These are phyloP conservation scores for Bertia moriformis DNA, from an alignment of 2,329 filamentous ascomycete genomes.

Conservation along the genomic window DNA sequence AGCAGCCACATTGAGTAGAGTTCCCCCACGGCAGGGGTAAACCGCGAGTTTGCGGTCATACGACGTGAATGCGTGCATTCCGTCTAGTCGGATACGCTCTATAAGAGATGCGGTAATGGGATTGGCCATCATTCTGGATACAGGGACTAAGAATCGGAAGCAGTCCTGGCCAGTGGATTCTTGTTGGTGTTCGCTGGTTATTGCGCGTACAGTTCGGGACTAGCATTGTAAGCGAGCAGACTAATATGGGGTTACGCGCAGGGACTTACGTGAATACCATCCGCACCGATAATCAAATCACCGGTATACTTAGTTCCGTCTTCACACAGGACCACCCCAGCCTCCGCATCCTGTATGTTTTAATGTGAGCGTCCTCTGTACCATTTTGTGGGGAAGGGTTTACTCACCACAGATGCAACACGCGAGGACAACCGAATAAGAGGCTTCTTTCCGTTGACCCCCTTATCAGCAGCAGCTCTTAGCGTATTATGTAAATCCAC, in stretches of 20 bases:
- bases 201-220: slow-evolving; percentile 14
- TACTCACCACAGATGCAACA: slow-evolving; percentile 13
- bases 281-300: slow-evolving; percentile 27
- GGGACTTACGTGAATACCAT: slow-evolving; percentile 22
- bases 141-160: slow-evolving; percentile 19
- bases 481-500: slow-evolving; percentile 22
- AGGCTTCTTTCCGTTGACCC: slow-evolving; percentile 13
- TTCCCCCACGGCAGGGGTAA: neutral
- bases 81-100: slow-evolving; percentile 8
- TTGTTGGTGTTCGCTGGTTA: slow-evolving; percentile 9
- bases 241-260: slow-evolving; percentile 2
- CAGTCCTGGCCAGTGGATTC: slow-evolving; percentile 14
- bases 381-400: neutral
- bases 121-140: slow-evolving; percentile 13
- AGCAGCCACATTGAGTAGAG: neutral
- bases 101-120: slow-evolving; percentile 14
- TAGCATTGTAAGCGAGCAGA: slow-evolving; percentile 6
- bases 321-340: slow-evolving; percentile 8
- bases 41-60: neutral
- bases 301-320: slow-evolving; percentile 12
- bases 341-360: neutral
- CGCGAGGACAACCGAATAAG: slow-evolving; percentile 9
- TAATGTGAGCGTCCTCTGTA: too few species aligned
- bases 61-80: neutral
- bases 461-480: slow-evolving; percentile 10